A percentile compares a stretch with the other conserved stretches of the same genome.
Evolutionary conservation across 345 rosid genomes (phyloP).

Genomic region (Hypericum androsaemum): DNA sequence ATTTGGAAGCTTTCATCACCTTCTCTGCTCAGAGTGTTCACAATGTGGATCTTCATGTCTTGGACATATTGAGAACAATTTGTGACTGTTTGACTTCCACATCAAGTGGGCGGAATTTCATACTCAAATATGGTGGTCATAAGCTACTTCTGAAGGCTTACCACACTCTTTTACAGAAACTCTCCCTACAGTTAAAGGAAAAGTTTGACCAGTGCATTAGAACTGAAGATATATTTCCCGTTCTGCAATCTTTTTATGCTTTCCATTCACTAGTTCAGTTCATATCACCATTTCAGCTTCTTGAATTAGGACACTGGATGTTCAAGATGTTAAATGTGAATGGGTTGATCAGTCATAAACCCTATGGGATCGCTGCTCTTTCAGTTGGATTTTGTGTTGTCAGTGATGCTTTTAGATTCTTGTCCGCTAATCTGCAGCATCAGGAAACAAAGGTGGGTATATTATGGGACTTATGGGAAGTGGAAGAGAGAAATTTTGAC

Average conservation of each 20-base stretch:
- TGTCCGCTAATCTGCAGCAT: constrained; percentile 44
- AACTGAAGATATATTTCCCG: constrained; percentile 29
- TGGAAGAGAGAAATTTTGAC: constrained; percentile 35
- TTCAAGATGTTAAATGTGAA: constrained; percentile 34
- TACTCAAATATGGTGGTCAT: constrained; percentile 19
- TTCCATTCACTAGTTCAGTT: constrained; percentile 44
- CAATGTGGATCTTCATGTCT: constrained; percentile 45
- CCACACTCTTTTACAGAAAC: constrained; percentile 32
- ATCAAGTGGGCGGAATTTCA: constrained; percentile 15
- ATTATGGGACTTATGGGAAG: constrained; percentile 48
- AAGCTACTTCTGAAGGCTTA: constrained; percentile 37
- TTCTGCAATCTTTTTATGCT: constrained; percentile 46
- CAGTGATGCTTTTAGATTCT: constrained; percentile 53
- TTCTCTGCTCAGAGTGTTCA: constrained; percentile 32
- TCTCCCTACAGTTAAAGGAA: constrained; percentile 31
- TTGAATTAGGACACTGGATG: constrained; percentile 48
- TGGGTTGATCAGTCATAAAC: constrained; percentile 17
- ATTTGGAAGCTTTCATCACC: constrained; percentile 31
- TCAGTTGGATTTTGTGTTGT: constrained; percentile 55
- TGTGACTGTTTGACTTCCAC: constrained; percentile 39
- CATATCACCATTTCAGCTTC: constrained; percentile 64
- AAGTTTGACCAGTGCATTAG: constrained; percentile 40
- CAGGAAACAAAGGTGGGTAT: constrained; percentile 27
- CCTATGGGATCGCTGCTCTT: constrained; percentile 22
- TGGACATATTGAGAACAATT: constrained; percentile 45